Evolutionary conservation across 2,329 filamentous ascomycete genomes (phyloP).

Genomic region (Diaporthe sp.): DNA sequence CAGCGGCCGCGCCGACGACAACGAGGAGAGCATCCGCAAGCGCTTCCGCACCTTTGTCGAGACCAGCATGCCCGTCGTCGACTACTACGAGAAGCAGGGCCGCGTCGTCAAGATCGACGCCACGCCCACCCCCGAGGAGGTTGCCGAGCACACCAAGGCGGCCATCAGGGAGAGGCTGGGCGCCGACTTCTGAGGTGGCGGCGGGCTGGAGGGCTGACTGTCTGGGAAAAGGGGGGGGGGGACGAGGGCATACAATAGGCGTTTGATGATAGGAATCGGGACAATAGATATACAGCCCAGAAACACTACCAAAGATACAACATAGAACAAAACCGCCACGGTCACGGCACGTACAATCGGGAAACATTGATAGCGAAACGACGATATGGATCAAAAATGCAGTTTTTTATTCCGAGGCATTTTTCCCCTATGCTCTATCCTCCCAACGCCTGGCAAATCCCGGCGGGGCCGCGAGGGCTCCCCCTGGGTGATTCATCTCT

Average conservation of each 20-base stretch:
- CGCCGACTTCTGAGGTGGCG: conserved; percentile 53
- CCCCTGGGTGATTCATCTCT: conserved; percentile 21
- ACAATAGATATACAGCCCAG: conserved; percentile 7
- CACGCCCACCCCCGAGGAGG: conserved; percentile 73
- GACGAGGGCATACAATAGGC: neutral
- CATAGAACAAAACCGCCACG: conserved; percentile 24
- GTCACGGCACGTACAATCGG: conserved; percentile 19
- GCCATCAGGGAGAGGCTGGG: conserved; percentile 65
- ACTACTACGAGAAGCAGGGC: conserved; percentile 82
- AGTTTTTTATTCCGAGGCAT: conserved; percentile 41
- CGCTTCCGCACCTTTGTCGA: conserved; percentile 94
- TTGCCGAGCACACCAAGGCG: conserved; percentile 67
- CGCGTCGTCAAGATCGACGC: conserved; percentile 87
- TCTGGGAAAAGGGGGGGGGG: neutral
- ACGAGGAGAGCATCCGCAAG: conserved; percentile 95
- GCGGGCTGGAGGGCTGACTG: neutral
- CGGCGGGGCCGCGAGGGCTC: conserved; percentile 1
- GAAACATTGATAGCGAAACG: neutral
- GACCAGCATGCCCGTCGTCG: conserved; percentile 97
- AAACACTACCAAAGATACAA: conserved; percentile 18
- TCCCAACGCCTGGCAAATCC: conserved; percentile 40
- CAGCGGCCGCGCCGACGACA: conserved; percentile 91
- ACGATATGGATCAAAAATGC: conserved; percentile 36
- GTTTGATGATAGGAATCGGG: conserved; percentile 12
- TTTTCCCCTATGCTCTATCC: conserved; percentile 38